Base-by-base conservation (phyloP, 345 rosid genomes). In the Bruguiera sexangula region DNA sequence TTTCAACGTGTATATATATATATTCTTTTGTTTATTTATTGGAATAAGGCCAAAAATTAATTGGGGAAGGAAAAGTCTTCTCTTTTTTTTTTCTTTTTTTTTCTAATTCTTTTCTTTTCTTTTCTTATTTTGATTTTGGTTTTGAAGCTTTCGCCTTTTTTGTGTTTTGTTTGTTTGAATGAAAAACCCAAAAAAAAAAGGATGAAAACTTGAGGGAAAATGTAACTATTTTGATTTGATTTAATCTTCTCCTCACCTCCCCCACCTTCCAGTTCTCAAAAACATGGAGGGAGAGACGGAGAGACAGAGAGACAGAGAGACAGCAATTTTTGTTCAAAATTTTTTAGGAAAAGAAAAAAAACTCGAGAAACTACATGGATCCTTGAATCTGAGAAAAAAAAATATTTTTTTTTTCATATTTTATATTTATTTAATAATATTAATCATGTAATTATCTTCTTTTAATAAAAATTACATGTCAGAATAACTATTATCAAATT, bases 181-280 rank as follows among this genome's bases (percentile, higher is more conserved):
- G 18, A 13, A 26, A 68, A 24, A 37, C 50, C 31, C 7, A 34
- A 19, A 34, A 19, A 53, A 54, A 54, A 34, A 19, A 53, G 34
- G 32, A 2, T 13, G 19, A 43, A 43, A 6, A 4, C 11, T 56
- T 0, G 5, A 26, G 29, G 56, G 19, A 57, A 58, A 68, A 68
- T 3, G 7, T 4, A 30, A 43, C 3, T 1, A 36, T 8, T 3
- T 36, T 39, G 8, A 8, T 39, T 43, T 13, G 5, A 26, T 26
- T 26, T 48, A 30, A 20, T 15, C 6, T n/a, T 66, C 53, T 53
- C 48, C 69, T 48, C 63, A 9, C 37, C 71, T 68, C 62, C 2
- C 48, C 3, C 48, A 68, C 54, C 71, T 68, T 39, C 55, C 57
- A 34, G 36, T 6, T 34, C 36, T 34, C 36, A 53, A 18, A 52